Base-by-base conservation (phyloP, 75 land plant genomes). In the Pinus tabuliformis region DNA sequence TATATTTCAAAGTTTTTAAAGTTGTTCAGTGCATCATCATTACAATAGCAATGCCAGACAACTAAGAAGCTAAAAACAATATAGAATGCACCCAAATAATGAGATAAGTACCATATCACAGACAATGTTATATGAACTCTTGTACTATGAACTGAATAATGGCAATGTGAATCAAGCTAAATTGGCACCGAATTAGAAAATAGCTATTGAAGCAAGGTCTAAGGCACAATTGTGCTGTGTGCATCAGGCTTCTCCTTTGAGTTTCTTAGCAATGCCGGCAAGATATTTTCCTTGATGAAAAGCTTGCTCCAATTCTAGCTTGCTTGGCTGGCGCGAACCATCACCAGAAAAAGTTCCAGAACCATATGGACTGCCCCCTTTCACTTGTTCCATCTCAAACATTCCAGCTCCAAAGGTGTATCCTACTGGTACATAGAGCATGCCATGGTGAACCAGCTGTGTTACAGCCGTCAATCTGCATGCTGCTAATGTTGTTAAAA, bases 401-500 rank as follows among this genome's bases (percentile, higher is more conserved):
- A 93, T 95, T 6, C 92, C 97, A 57, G 92, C 87, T 58, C 96
- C 98, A 81, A 84, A 88, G 7, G 97, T 87, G 76, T 93, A 93
- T 1, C 96, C 98, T 39, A 89, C 86, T 8, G 97, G 98, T 73
- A 95, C 98, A 78, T 85, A 95, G 8, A 95, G 82, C 93, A 95
- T 87, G 20, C 98, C 98, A 77, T 95, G 98, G 78, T 95, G 98
- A 37, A 76, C 84, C 54, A 95, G 87, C 75, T 95, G 98, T 8
- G 98, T 95, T 20, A 95, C 86, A 56, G 98, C 98, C 39, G 98
- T 95, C 87, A 95, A 85, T 57, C 98, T 95, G 92, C 81, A 82
- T 45, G 7, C 6, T 45, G 49, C 49, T 45, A 45, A 45, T 7
- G 49, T 45, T 45, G 49, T 45, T 45, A 45, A 45, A 45, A 45